phyloP scores from a whole-genome alignment of 192 early-diverging fungal genomes.

The Coemansia javaensis region DNA sequence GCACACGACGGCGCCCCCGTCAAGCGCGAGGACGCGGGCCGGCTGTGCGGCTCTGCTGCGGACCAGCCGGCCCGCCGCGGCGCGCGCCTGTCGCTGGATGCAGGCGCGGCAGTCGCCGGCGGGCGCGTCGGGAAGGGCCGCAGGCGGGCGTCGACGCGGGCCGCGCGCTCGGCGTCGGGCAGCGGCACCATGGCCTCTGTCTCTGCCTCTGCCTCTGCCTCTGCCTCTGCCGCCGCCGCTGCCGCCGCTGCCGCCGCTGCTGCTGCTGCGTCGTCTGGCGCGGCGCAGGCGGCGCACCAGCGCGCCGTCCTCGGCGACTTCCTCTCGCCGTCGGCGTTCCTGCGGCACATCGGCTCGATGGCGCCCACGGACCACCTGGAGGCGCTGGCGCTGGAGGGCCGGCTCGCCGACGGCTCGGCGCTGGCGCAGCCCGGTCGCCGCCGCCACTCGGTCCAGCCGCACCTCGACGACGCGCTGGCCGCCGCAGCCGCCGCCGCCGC shows the following conservation, averaged over 20 bases:
- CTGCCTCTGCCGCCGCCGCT: no score
- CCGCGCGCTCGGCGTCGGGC: constrained; percentile 2
- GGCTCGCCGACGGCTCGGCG: constrained; percentile 32
- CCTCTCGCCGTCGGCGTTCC: constrained; percentile 44
- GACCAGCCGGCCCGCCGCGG: no score
- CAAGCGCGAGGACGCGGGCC: no score
- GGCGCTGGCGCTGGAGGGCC: constrained; percentile 44
- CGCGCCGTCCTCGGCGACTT: constrained; percentile 25
- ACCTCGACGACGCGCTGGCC: constrained; percentile 43
- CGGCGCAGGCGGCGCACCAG: constrained; percentile 3
- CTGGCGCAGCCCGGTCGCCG: constrained; percentile 38
- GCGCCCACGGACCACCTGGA: constrained; percentile 48
- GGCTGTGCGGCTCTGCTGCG: no score
- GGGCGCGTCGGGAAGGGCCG: background rate
- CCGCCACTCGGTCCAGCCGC: constrained; percentile 41
- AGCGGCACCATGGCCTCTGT: background rate
- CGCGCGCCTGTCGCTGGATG: no score
- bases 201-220: no score
- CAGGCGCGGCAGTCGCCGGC: background rate
- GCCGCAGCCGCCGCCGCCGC: constrained; percentile 33
- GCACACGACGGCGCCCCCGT: background rate
- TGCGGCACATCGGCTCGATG: constrained; percentile 24
- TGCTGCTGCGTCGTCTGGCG: no score
- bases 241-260: no score
- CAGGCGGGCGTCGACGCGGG: constrained; percentile 6